Base-by-base conservation (phyloP, 1,139 yeast genomes). In the Yamadazyma blattariae region DNA sequence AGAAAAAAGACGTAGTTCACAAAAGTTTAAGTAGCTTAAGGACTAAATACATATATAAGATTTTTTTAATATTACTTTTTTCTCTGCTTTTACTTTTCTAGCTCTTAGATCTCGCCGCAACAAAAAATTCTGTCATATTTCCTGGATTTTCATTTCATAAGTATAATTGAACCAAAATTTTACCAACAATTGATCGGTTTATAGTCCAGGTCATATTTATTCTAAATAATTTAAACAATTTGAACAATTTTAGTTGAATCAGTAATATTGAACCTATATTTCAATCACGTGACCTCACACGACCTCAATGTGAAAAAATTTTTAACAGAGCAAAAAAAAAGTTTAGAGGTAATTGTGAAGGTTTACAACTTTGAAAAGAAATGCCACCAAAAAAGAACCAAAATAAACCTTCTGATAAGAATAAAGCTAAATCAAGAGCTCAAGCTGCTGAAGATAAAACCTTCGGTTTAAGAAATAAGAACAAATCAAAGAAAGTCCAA, bases 391-490 rank as follows among this genome's bases (percentile, higher is more conserved):
- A 84, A 64, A 83, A 82, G 64, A 17, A n/a, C n/a, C 74, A 79
- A 53, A 75, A 21, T 9, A 73, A 45, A 82, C 74, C 71, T 37
- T 76, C 73, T 42, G 81, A 70, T 51, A 74, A 61, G 64, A 73
- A 67, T 52, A 86, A 86, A 67, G 79, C 79, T 42, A 76, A 76
- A 54, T 83, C 86, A 57, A 82, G 81, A 64, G 71, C 67, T 47
- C 78, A 80, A 62, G 61, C 78, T 27, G 83, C 82, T 45, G 92
- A 85, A 33, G 97, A 92, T 62, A 89, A 88, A 64, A 85, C 97
- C 2, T 92, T 92, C 56, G 98, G 98, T 40, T 71, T 92, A 71
- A 92, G 89, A 57, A 89, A 89, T 63, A 94, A 94, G 64, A 88
- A 88, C 64, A 85, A 87, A 54, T 89, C 97, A 31, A 77, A 92